Evolutionary conservation across 1,284 basidiomycete species (phyloP).

Genomic region (Trichosporon sp.): DNA sequence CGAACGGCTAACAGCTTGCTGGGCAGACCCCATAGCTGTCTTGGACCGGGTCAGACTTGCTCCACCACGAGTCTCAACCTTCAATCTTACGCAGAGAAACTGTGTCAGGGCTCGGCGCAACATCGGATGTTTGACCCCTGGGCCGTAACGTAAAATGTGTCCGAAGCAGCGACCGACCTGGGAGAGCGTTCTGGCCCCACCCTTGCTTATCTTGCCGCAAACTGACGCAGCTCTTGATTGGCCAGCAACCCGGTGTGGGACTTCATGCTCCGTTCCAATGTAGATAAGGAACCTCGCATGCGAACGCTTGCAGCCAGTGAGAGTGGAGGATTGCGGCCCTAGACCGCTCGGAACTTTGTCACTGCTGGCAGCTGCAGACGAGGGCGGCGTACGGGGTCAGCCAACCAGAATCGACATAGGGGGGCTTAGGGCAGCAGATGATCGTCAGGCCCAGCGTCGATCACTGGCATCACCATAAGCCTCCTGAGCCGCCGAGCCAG

Average conservation of each 20-base stretch:
- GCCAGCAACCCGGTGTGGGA: neutral
- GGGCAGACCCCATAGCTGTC: no score
- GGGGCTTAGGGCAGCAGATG: neutral
- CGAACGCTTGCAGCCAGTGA: neutral
- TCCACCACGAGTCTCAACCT: no score
- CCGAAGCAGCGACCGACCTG: neutral
- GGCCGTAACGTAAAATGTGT: neutral
- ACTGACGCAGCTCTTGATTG: neutral
- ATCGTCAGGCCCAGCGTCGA: neutral
- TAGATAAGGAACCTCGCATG: neutral
- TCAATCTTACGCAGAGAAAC: no score
- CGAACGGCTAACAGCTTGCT: no score
- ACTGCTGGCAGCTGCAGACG: no score
- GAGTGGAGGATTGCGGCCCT: neutral
- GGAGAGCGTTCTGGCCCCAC: no score
- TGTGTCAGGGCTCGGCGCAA: neutral
- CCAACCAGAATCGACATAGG: neutral
- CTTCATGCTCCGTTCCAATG: neutral
- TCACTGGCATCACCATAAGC: neutral
- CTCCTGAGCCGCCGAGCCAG: no score
- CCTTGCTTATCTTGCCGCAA: neutral
- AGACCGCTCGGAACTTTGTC: neutral
- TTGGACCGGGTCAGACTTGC: no score
- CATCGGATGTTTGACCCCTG: neutral
- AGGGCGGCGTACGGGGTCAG: no score